phyloP scores from a whole-genome alignment of 768 basidiomycete genomes.

The Xerocomellus dryophilus region DNA sequence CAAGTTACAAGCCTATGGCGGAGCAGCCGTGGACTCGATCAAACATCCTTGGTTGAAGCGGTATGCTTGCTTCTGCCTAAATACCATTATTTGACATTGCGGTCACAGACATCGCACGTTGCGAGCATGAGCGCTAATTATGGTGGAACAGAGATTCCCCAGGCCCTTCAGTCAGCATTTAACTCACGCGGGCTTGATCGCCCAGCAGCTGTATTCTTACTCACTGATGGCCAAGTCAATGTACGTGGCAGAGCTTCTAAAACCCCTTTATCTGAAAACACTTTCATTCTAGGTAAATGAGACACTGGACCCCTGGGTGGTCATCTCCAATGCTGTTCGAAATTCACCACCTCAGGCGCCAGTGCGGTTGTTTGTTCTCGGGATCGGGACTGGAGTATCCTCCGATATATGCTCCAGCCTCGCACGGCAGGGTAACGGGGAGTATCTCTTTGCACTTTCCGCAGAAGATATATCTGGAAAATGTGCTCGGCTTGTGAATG shows the following conservation, averaged over 20 bases:
- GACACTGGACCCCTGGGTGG: conserved; percentile 13
- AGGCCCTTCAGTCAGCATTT: conserved; percentile 43
- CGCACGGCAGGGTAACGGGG: conserved; percentile 53
- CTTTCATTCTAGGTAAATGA: conserved; percentile 8
- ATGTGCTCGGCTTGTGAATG: conserved; percentile 48
- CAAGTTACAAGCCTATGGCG: conserved; percentile 34
- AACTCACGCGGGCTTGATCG: conserved; percentile 30
- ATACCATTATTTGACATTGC: conserved; percentile 4
- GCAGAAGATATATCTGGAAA: conserved; percentile 48
- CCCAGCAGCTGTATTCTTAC: conserved; percentile 50
- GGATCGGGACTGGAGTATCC: conserved; percentile 52
- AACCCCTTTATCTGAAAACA: not conserved
- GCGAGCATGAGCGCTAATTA: conserved; percentile 39
- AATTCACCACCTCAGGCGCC: conserved; percentile 30
- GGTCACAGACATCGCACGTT: conserved; percentile 40
- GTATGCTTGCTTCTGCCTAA: conserved; percentile 17
- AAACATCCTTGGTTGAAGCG: conserved; percentile 35
- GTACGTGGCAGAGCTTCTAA: not conserved
- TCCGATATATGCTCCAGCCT: conserved; percentile 51
- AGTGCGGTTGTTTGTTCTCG: conserved; percentile 55
- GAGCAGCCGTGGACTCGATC: conserved; percentile 32
- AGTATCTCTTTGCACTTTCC: conserved; percentile 43
- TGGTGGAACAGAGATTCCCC: conserved; percentile 51
- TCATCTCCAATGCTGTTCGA: conserved; percentile 33
- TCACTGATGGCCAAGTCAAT: conserved; percentile 56